phyloP scores from a whole-genome alignment of 1,139 yeast genomes.

The Pichia sp. region DNA sequence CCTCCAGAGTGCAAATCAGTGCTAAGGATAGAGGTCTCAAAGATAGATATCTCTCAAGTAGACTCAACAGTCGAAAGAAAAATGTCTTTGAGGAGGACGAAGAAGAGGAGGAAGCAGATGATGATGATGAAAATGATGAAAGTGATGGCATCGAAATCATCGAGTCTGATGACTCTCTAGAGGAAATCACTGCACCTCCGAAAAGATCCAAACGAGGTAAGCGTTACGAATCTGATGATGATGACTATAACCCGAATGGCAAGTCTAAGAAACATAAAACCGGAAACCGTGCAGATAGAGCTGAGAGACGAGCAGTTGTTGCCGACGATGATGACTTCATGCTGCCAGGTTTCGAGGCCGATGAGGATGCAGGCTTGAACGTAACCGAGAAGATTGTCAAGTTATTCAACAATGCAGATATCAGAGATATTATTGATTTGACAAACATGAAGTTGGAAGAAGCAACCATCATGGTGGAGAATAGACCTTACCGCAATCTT shows the following conservation, averaged over 20 bases:
- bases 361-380: conserved; percentile 33
- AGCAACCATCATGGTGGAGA: conserved; percentile 53
- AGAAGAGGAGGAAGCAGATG: conserved; percentile 7
- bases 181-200: conserved; percentile 3
- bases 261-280: neutral
- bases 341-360: conserved; percentile 41
- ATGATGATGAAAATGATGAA: conserved; percentile 1
- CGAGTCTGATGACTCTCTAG: conserved; percentile 10
- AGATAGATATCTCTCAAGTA: conserved; percentile 9
- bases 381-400: conserved; percentile 64
- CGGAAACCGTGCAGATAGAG: conserved; percentile 4
- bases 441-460: conserved; percentile 63
- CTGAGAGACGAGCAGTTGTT: conserved; percentile 16
- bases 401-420: conserved; percentile 72
- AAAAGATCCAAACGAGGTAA: neutral
- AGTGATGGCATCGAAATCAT: conserved; percentile 2
- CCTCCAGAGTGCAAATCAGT: conserved; percentile 13
- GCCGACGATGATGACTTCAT: conserved; percentile 18
- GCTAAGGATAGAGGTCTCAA: conserved; percentile 6
- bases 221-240: conserved; percentile 9
- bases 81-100: conserved; percentile 6
- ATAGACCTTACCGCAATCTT: conserved; percentile 63
- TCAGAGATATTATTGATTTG: conserved; percentile 72
- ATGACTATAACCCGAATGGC: conserved; percentile 5
- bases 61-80: conserved; percentile 1